These are phyloP conservation scores for Syncephalis plumigaleata DNA, from an alignment of 371 early-diverging fungal species.

Conservation along the genomic window DNA sequence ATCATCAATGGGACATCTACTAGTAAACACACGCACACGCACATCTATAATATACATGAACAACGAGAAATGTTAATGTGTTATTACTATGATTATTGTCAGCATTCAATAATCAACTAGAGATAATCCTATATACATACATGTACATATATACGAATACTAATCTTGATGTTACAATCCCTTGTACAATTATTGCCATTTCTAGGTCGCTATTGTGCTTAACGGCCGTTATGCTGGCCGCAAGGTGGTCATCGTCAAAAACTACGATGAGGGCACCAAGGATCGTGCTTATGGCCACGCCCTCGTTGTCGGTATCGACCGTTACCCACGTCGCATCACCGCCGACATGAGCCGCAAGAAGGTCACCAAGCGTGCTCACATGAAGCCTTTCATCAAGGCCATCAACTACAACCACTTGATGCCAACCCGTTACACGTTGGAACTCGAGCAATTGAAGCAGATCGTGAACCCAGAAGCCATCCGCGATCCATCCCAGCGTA, in stretches of 20 bases:
- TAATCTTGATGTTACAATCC: no score
- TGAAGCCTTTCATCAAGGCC: slow-evolving; percentile 97
- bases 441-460: slow-evolving; percentile 75
- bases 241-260: slow-evolving; percentile 98
- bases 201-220: slow-evolving; percentile 88
- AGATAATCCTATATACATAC: no score
- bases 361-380: slow-evolving; percentile 85
- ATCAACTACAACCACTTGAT: slow-evolving; percentile 98
- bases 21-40: neutral
- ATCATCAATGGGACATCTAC: no score
- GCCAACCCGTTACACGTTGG: slow-evolving; percentile 91
- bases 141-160: no score
- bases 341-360: slow-evolving; percentile 85
- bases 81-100: neutral
- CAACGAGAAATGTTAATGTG: neutral
- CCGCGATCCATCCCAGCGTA: slow-evolving; percentile 87
- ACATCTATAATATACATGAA: neutral
- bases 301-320: slow-evolving; percentile 91
- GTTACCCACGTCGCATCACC: slow-evolving; percentile 92
- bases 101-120: no score
- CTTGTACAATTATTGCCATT: neutral
- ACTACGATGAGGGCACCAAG: slow-evolving; percentile 74
- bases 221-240: slow-evolving; percentile 97
- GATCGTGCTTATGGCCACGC: slow-evolving; percentile 94
- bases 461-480: slow-evolving; percentile 72